These are phyloP conservation scores for Nephelium lappaceum DNA, from an alignment of 345 rosid species.

Conservation along the genomic window DNA sequence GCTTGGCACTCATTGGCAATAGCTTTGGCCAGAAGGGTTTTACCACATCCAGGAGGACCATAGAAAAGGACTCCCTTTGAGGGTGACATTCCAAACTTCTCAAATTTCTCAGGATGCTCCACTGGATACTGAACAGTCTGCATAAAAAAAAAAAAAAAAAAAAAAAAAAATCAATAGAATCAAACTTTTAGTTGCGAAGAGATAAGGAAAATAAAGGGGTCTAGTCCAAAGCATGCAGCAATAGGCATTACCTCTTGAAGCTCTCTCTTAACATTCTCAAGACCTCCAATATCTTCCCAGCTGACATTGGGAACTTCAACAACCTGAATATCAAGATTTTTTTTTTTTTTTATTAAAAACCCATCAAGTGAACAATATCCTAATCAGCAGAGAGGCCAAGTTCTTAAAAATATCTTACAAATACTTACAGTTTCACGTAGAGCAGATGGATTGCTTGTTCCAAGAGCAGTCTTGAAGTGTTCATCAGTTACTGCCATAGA, in stretches of 20 bases:
- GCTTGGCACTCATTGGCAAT: slow-evolving; percentile 98
- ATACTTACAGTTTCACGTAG: slow-evolving; percentile 77
- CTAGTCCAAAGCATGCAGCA: neutral
- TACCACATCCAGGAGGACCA: slow-evolving; percentile 98
- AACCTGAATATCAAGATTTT: slow-evolving; percentile 47
- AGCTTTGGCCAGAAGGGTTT: slow-evolving; percentile 97
- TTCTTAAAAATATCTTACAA: slow-evolving; percentile 6
- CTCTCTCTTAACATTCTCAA: slow-evolving; percentile 91
- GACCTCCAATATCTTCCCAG: slow-evolving; percentile 97
- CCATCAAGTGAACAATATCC: neutral
- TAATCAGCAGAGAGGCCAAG: neutral
- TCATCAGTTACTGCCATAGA: slow-evolving; percentile 95
- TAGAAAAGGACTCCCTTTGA: slow-evolving; percentile 96
- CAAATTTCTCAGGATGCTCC: slow-evolving; percentile 98
- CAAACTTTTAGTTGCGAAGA: neutral
- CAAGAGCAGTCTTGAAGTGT: slow-evolving; percentile 92
- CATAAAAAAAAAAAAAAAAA: slow-evolving; percentile 10
- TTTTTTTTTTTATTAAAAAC: neutral
- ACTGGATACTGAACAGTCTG: slow-evolving; percentile 99
- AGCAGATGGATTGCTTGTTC: slow-evolving; percentile 86
- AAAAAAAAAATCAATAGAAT: neutral
- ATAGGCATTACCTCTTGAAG: slow-evolving; percentile 78
- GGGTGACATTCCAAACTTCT: slow-evolving; percentile 96
- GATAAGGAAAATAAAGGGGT: neutral
- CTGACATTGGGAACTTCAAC: slow-evolving; percentile 92